Evolutionary conservation across 305 asterid genomes (phyloP), one percentile per base, ranked within the genome.

Genomic region (Solanum hybrid): DNA sequence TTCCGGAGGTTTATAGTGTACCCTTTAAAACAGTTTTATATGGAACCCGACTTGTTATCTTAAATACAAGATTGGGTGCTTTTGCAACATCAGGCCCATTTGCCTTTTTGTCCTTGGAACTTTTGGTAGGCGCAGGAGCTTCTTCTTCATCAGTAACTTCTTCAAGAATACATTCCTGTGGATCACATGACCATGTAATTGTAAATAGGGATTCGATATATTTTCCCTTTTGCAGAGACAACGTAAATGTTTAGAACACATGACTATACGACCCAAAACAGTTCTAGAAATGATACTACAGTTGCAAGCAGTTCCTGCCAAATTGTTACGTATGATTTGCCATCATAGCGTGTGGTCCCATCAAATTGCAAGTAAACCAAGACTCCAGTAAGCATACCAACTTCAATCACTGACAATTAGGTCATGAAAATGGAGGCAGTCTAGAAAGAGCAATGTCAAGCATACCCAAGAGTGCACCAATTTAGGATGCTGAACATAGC

Each of bases 21-120:
- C 99, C 98, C 95, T 97, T 97, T 36, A 97, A 95, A 93, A 97
- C 98, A 39, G 99, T 97, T 93, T 97, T 97, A 91, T 97, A 97
- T 35, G 93, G 98, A 91, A 97, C 98, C 93, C 95, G 95, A 94
- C 94, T 96, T 20, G 98, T 95, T 88, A 97, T 86, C 91, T 96
- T 97, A 93, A 97, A 97, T 73, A 91, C 90, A 88, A 97, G 99
- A 94, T 94, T 96, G 75, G 97, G 98, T 90, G 91, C 87, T 94
- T 97, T 97, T 82, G 86, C 95, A 6, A 93, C 93, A 92, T 94
- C 99, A 39, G 99, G 97, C 81, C 95, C 98, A 79, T 95, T 97
- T 87, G 99, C 96, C 83, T 96, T 97, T 93, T 96, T 97, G 92
- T 96, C 98, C 95, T 96, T 97, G 89, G 99, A 97, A 92, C 95